These are phyloP conservation scores for Tulasnella sp. DNA, from an alignment of 768 basidiomycete genomes.

Conservation along the genomic window DNA sequence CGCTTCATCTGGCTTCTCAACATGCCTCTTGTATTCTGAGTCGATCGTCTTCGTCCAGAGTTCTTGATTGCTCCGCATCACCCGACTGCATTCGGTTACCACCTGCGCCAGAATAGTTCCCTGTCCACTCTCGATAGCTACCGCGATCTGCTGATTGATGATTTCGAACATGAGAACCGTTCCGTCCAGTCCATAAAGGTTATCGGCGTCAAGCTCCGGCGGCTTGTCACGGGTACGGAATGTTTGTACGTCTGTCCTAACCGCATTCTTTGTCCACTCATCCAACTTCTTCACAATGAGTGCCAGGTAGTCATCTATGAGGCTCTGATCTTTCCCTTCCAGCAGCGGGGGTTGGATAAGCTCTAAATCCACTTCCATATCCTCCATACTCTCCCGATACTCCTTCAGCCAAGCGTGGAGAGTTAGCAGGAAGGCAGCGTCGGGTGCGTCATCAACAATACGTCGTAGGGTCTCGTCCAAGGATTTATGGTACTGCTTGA, in stretches of 20 bases:
- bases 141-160: conserved; percentile 93
- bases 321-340: conserved; percentile 82
- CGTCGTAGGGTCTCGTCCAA: conserved; percentile 62
- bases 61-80: conserved; percentile 79
- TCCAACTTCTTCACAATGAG: conserved; percentile 91
- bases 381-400: conserved; percentile 91
- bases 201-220: conserved; percentile 82
- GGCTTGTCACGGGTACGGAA: conserved; percentile 75
- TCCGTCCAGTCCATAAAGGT: conserved; percentile 81
- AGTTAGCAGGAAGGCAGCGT: conserved; percentile 76
- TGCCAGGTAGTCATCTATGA: conserved; percentile 92
- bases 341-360: conserved; percentile 82
- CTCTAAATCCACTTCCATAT: conserved; percentile 71
- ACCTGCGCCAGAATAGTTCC: conserved; percentile 86
- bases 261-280: conserved; percentile 91
- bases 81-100: conserved; percentile 74
- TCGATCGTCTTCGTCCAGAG: conserved; percentile 82
- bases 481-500: conserved; percentile 83
- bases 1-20: conserved; percentile 79
- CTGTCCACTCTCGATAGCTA: conserved; percentile 91
- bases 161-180: conserved; percentile 95
- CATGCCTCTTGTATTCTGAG: conserved; percentile 73
- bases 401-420: conserved; percentile 94
- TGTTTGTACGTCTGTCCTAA: conserved; percentile 78
- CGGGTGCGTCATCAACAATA: conserved; percentile 62